Base-by-base conservation (phyloP, 345 rosid genomes). In the Eutrema japonicum region DNA sequence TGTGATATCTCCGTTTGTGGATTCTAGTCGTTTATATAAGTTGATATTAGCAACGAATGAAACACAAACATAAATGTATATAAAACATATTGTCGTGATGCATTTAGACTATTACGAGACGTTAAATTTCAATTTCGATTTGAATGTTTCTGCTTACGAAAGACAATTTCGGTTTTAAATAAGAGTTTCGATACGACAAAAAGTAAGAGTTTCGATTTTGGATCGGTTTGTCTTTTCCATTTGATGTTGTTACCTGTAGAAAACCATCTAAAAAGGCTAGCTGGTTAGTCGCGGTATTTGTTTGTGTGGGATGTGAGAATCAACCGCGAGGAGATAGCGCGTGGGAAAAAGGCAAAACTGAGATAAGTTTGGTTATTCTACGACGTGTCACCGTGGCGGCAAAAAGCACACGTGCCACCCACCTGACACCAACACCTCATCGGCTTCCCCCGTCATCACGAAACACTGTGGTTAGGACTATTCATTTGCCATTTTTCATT, bases 331-430 rank as follows among this genome's bases (percentile, higher is more conserved):
- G 42, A 7, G 59, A 48, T 45, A 61, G 68, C 50, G 52, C 75
- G 43, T 61, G 60, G 3, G 50, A 41, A 7, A 60, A 41, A 8
- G 4, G 13, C 35, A 43, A 22, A 37, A 52, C 38, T 12, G 4
- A 50, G 53, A 62, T 38, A 8, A 18, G 29, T 26, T 27, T 36
- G 46, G 6, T 43, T 27, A 46, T 10, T 64, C 6, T 43, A 35
- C n/a, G 1, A 55, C 71, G 71, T 45, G 71, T 45, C 71, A 26
- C 6, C 29, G 10, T 54, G 30, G 73, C 16, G 73, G 47, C 40
- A 12, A 41, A 48, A 66, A 64, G 37, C 51, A 48, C 72, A 66
- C 72, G 60, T 66, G 72, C n/a, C 61, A 22, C 72, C 66, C 67
- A 66, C 72, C 72, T 66, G 78, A 66, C 59, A 30, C 51, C 66